Evolutionary conservation across 2,329 filamentous ascomycete genomes (phyloP).

Genomic region (Chaetomium olivaceum): DNA sequence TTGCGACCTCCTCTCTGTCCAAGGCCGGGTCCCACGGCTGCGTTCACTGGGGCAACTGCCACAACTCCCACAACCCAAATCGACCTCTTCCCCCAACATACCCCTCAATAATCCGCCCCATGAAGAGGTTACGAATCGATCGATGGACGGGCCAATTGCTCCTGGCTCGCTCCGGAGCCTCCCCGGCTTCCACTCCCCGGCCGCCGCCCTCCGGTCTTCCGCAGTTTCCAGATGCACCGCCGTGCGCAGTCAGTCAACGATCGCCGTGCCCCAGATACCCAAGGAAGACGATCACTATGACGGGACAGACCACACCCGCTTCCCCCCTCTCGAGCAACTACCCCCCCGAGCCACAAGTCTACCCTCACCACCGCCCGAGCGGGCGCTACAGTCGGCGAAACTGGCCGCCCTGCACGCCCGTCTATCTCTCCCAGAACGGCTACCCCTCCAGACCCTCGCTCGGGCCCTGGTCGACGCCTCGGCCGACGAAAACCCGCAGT

Average conservation of each 20-base stretch:
- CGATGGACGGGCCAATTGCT: constrained; percentile 63
- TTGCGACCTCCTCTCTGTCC: neutral
- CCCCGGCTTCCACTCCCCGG: constrained; percentile 31
- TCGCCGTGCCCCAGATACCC: constrained; percentile 18
- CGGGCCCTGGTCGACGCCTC: constrained; percentile 82
- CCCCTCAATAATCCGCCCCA: constrained; percentile 35
- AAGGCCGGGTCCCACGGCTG: constrained; percentile 14
- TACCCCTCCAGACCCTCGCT: constrained; percentile 84
- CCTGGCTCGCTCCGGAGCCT: constrained; percentile 47
- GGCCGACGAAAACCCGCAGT: constrained; percentile 74
- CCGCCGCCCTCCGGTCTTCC: constrained; percentile 23
- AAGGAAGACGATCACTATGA: constrained; percentile 35
- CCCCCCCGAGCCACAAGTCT: constrained; percentile 45
- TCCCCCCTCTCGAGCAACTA: constrained; percentile 35
- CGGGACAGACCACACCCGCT: constrained; percentile 35
- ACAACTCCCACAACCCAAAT: neutral
- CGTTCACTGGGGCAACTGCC: neutral
- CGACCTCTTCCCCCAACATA: constrained; percentile 2
- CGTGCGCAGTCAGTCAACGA: constrained; percentile 39
- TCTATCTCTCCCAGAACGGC: constrained; percentile 74
- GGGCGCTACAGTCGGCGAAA: constrained; percentile 75
- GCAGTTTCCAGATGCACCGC: constrained; percentile 28
- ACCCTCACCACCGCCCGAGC: constrained; percentile 70
- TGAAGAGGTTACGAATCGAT: constrained; percentile 64
- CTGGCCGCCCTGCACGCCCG: constrained; percentile 90